These are phyloP conservation scores for Balakata baccata DNA, from an alignment of 345 rosid species.

Conservation along the genomic window DNA sequence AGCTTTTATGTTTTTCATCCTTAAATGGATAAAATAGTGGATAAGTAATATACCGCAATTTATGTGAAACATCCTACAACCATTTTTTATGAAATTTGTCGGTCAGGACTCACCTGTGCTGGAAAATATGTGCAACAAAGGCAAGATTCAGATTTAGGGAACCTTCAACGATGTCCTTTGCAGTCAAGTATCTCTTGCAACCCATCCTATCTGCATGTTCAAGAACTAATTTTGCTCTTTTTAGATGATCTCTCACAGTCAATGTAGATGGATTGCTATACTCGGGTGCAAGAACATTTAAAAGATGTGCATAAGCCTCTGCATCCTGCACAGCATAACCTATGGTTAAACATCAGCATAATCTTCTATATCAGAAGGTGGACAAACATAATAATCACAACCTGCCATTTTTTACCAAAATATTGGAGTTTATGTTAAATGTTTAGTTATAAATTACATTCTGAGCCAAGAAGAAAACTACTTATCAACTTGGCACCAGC, in stretches of 20 bases:
- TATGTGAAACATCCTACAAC: background rate
- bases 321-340: slow-evolving; percentile 67
- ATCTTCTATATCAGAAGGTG: background rate
- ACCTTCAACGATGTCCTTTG: slow-evolving; percentile 91
- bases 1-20: slow-evolving; percentile 12
- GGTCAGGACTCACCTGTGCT: slow-evolving; percentile 65
- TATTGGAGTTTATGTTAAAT: background rate
- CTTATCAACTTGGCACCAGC: background rate
- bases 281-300: slow-evolving; percentile 92
- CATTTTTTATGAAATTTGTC: slow-evolving; percentile 3
- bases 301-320: slow-evolving; percentile 90
- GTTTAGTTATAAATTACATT: slow-evolving; percentile 6
- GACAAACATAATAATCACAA: background rate
- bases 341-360: slow-evolving; percentile 16
- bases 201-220: slow-evolving; percentile 99
- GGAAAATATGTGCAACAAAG: slow-evolving; percentile 95
- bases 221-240: slow-evolving; percentile 82
- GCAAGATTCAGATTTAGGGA: slow-evolving; percentile 98
- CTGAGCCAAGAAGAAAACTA: slow-evolving; percentile 3
- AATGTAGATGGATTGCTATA: slow-evolving; percentile 60
- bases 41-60: background rate
- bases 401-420: background rate
- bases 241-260: slow-evolving; percentile 46
- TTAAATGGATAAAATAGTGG: background rate
- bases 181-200: slow-evolving; percentile 91